phyloP scores from a whole-genome alignment of 495 filamentous ascomycete genomes.

The Xylaria bambusicola region DNA sequence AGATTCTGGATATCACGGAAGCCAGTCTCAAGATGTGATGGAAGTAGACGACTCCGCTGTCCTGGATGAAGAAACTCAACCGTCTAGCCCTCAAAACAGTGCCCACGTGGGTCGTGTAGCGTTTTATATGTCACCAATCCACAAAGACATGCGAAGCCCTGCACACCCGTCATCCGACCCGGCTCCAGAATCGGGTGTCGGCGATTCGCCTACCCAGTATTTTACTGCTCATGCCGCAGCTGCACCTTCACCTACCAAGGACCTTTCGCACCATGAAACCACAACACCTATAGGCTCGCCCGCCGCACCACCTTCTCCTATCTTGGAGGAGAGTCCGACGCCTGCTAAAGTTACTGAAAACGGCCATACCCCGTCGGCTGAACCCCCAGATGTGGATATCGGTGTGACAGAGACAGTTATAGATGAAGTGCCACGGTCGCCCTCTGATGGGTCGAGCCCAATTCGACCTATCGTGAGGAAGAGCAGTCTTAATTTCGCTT shows the following conservation, averaged over 20 bases:
- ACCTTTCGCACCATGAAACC: slow-evolving; percentile 21
- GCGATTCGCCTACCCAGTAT: slow-evolving; percentile 25
- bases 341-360: slow-evolving; percentile 27
- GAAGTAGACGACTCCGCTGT: slow-evolving; percentile 26
- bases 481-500: slow-evolving; percentile 91
- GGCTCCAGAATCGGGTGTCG: slow-evolving; percentile 18
- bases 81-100: slow-evolving; percentile 24
- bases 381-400: slow-evolving; percentile 25
- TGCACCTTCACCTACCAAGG: slow-evolving; percentile 17
- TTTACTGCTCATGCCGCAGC: slow-evolving; percentile 25
- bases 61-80: slow-evolving; percentile 24
- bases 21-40: slow-evolving; percentile 49
- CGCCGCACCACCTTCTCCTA: slow-evolving; percentile 14
- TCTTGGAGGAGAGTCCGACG: slow-evolving; percentile 24
- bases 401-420: slow-evolving; percentile 37
- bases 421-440: slow-evolving; percentile 55
- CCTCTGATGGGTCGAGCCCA: slow-evolving; percentile 52
- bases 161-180: slow-evolving; percentile 20
- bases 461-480: slow-evolving; percentile 67
- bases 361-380: slow-evolving; percentile 14
- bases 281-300: slow-evolving; percentile 34
- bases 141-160: slow-evolving; percentile 16
- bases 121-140: slow-evolving; percentile 15
- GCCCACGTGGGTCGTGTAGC: slow-evolving; percentile 18
- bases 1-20: slow-evolving; percentile 86